These are phyloP conservation scores for Flaveria ramosissima DNA, from an alignment of 129 eudicot genomes.

Conservation along the genomic window DNA sequence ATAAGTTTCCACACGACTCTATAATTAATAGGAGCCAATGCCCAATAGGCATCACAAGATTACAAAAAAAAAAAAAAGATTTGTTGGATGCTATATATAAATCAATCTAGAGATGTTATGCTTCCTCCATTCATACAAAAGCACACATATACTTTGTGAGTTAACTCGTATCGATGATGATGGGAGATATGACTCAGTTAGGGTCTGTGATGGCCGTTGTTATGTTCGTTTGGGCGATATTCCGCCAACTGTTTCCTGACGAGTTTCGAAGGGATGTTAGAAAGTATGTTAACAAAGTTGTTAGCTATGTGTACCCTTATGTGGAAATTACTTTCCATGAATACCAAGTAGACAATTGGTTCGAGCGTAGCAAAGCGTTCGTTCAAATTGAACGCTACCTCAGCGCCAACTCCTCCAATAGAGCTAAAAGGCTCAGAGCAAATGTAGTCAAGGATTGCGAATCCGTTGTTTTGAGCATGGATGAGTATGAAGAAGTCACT, in stretches of 20 bases:
- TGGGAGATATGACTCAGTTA: conserved; percentile 16
- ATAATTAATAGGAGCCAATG: too few species aligned
- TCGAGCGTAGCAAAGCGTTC: conserved; percentile 23
- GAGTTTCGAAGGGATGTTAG: not conserved
- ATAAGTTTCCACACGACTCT: not conserved
- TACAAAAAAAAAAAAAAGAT: not conserved
- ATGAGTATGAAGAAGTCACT: conserved; percentile 17
- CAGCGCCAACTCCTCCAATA: conserved; percentile 15
- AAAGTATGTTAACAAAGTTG: conserved; percentile 6
- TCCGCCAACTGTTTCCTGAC: conserved; percentile 20
- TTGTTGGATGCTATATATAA: not conserved
- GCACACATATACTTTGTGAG: not conserved
- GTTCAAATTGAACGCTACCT: conserved; percentile 23
- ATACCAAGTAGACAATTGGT: conserved; percentile 21
- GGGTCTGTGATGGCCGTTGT: conserved; percentile 20
- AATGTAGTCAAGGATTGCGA: conserved; percentile 5
- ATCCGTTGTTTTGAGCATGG: conserved; percentile 26
- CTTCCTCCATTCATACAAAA: not conserved
- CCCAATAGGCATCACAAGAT: not conserved
- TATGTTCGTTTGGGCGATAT: conserved; percentile 23
- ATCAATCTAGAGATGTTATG: too few species aligned
- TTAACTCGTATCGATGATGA: not conserved
- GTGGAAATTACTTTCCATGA: conserved; percentile 20
- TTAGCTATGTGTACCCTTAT: conserved; percentile 20
- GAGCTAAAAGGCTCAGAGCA: conserved; percentile 22